Base-by-base conservation (phyloP, 2,329 filamentous ascomycete species). In the Zalaria sp. region DNA sequence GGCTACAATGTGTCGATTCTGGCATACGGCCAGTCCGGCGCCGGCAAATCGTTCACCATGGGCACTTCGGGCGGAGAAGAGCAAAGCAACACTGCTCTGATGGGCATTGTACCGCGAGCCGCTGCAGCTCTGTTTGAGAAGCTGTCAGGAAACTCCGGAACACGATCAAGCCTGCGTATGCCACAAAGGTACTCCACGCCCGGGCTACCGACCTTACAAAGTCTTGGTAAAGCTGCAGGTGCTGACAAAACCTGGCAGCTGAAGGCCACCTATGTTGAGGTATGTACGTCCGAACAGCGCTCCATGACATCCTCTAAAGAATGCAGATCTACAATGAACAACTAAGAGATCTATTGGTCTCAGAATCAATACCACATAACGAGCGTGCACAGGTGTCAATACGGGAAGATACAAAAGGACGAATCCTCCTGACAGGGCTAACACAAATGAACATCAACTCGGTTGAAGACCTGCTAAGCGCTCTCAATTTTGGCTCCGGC, bases 21-120 rank as follows among this genome's bases (percentile, higher is more conserved):
- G 53, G 91, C 91, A 38, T 98, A 98, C 56, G 91, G 91, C 50
- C 91, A 98, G 67, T 98, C 91, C 27, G 91, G 91, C 43, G 87
- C 91, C 7, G 91, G 91, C 52, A 98, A 98, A 66, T 96, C 89
- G 3, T 96, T 93, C 59, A 98, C 91, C 0, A 98, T 98, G 91
- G 91, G 91, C 43, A 98, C 91, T 0, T 87, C 89, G 1, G 87
- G 87, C 4, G 85, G 88, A 2, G 62, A 62, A 25, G 88, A 95
- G 54, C 54, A 57, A 46, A 43, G 43, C 41, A 47, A 58, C 51
- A 43, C 55, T 39, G 40, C 46, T 5, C 42, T 49, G n/a, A 45
- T 51, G 93, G 89, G 89, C 60, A 87, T 98, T n/a, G 88, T 98
- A 51, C 89, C 91, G 27, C 81, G 91, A 51, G 91, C 91, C 29